Percentiles rank a stretch among this genome's conserved stretches.
Evolutionary conservation across 2,329 filamentous ascomycete genomes (phyloP).

Genomic region (Microdochium bolleyi): DNA sequence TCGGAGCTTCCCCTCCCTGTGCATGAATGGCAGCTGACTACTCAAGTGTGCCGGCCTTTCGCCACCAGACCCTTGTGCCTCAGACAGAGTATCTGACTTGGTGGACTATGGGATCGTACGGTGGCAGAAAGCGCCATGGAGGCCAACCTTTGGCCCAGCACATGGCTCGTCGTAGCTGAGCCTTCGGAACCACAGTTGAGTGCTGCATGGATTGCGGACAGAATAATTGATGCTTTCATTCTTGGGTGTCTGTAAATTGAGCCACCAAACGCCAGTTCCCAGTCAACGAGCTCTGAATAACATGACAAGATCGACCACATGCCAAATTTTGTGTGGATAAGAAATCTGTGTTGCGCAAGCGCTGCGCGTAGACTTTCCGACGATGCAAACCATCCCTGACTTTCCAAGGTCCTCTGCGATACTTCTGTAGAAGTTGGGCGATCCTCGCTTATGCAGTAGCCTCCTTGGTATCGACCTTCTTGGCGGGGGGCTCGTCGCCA

Average conservation of each 20-base stretch:
- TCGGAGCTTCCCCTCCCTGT: not conserved
- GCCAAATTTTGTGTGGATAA: not conserved
- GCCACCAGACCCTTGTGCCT: too few relatives aligned
- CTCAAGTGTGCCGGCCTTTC: not conserved
- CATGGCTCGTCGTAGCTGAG: too few relatives aligned
- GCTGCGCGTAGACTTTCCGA: not conserved
- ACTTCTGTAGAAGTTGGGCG: too few relatives aligned
- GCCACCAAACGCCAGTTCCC: conserved; percentile 1
- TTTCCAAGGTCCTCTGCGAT: too few relatives aligned
- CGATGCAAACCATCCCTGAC: not conserved
- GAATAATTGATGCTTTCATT: not conserved
- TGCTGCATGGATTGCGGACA: not conserved
- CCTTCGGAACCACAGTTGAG: not conserved
- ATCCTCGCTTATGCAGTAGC: conserved; percentile 9
- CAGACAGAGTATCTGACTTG: too few relatives aligned
- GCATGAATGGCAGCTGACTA: not conserved
- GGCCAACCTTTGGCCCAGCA: too few relatives aligned
- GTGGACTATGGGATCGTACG: too few relatives aligned
- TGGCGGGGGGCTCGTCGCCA: conserved; percentile 40
- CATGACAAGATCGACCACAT: not conserved
- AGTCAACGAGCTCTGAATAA: not conserved
- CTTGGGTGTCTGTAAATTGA: not conserved
- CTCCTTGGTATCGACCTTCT: conserved; percentile 53
- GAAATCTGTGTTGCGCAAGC: not conserved
- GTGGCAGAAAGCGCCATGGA: too few relatives aligned